Evolutionary conservation across 148 eudicot species (phyloP), one percentile per base, ranked within the genome.

Genomic region (Talinum fruticosum): DNA sequence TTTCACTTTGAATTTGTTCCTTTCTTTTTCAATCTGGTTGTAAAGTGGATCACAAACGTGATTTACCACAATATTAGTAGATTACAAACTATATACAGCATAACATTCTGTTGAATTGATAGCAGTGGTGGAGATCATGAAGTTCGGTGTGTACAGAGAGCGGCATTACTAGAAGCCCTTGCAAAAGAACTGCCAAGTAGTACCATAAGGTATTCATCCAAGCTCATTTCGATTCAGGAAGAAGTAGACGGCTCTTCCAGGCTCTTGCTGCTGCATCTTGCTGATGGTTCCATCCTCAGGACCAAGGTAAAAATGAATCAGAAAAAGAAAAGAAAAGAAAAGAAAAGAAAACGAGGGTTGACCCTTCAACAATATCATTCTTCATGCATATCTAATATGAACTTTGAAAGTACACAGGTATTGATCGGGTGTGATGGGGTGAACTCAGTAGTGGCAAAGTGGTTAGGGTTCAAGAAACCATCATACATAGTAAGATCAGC

Each of bases 381-480:
- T n/a, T n/a, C n/a, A 8, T 23, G 28, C 6, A 62, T 62, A 28
- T n/a, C n/a, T n/a, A n/a, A n/a, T 5, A 6, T 62, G 47, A 41
- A 41, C 10, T 62, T n/a, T n/a, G n/a, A n/a, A n/a, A n/a, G 32
- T 15, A 62, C 61, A 19, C 79, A 86, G 91, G 90, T 83, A 0
- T 34, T 90, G 59, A 82, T 89, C 26, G 94, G 94, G 37, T 88
- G 90, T 57, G 92, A 90, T 69, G 92, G 94, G 61, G 88, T 89
- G 73, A 86, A 83, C 82, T 90, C 92, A 3, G 80, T 72, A 75
- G 92, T 90, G 76, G 83, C 86, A 32, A 86, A 79, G 16, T 83
- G 84, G 83, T 74, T 90, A 23, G 92, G 90, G 26, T 73, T 87
- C 75, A 83, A 82, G 77, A 82, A 76, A 59, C 88, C 91, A 23